These are phyloP conservation scores for Aurantiochytrium sp. DNA, from an alignment of 108 stramenopile species.

Conservation along the genomic window DNA sequence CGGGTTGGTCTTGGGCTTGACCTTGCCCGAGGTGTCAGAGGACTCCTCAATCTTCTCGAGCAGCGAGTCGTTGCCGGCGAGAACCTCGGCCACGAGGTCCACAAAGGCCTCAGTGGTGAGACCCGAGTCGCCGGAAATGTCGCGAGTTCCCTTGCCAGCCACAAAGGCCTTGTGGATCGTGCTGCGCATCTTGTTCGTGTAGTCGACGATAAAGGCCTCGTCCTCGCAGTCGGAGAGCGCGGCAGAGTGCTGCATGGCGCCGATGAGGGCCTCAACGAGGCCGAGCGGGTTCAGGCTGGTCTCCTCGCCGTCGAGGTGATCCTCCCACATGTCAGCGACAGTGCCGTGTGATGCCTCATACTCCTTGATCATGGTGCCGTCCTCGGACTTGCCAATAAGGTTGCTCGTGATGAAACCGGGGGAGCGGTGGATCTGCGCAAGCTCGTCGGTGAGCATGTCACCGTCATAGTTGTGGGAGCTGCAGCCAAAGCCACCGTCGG, in stretches of 20 bases:
- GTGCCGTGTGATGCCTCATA: constrained; percentile 95
- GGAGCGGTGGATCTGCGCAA: constrained; percentile 93
- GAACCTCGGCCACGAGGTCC: constrained; percentile 81
- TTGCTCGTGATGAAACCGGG: constrained; percentile 95
- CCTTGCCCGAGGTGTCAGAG: constrained; percentile 47
- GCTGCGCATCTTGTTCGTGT: constrained; percentile 60
- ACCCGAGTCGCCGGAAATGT: constrained; percentile 84
- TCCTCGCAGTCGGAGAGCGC: constrained; percentile 60
- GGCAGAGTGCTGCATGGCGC: constrained; percentile 85
- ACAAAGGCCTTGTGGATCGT: constrained; percentile 92
- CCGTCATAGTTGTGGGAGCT: constrained; percentile 97
- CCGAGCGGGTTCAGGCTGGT: constrained; percentile 91
- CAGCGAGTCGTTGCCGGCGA: constrained; percentile 56
- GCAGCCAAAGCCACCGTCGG: constrained; percentile 92
- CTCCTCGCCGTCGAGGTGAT: constrained; percentile 87
- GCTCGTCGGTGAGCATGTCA: constrained; percentile 84
- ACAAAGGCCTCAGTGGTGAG: constrained; percentile 89
- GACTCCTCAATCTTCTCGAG: constrained; percentile 49
- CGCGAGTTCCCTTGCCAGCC: constrained; percentile 87
- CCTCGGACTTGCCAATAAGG: constrained; percentile 76
- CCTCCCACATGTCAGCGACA: constrained; percentile 85
- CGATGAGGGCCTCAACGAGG: constrained; percentile 86
- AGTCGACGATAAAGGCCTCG: constrained; percentile 61
- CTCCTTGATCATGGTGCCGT: constrained; percentile 61
- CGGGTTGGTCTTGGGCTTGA: constrained; percentile 65